Evolutionary conservation across 2,329 filamentous ascomycete genomes (phyloP).

Genomic region (Alternaria gaisen): DNA sequence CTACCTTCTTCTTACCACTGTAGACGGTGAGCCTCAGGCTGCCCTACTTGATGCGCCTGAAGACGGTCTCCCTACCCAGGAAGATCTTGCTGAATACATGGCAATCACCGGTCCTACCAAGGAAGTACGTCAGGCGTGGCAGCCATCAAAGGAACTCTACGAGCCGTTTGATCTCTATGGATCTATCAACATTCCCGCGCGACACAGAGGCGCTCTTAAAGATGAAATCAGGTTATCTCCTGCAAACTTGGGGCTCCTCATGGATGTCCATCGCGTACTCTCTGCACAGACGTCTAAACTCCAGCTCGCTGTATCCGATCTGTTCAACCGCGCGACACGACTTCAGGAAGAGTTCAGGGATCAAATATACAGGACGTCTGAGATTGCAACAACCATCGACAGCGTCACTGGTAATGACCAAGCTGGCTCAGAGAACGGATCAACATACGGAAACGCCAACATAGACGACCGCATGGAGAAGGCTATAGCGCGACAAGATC

Average conservation of each 20-base stretch:
- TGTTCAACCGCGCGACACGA: conserved; percentile 75
- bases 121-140: conserved; percentile 72
- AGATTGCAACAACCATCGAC: conserved; percentile 73
- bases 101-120: conserved; percentile 23
- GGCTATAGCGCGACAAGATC: conserved; percentile 65
- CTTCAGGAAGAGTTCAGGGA: conserved; percentile 73
- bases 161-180: conserved; percentile 64
- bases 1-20: conserved; percentile 64
- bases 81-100: conserved; percentile 40
- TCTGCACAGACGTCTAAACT: conserved; percentile 74
- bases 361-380: conserved; percentile 72
- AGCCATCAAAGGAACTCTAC: conserved; percentile 69
- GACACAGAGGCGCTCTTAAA: conserved; percentile 68
- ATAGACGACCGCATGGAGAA: conserved; percentile 67
- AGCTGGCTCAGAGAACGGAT: conserved; percentile 52
- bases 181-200: conserved; percentile 67
- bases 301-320: conserved; percentile 73
- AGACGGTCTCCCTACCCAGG: conserved; percentile 36
- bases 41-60: conserved; percentile 62
- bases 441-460: conserved; percentile 61
- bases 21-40: conserved; percentile 59
- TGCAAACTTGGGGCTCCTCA: conserved; percentile 74
- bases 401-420: conserved; percentile 69
- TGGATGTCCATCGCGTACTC: conserved; percentile 75
- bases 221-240: conserved; percentile 76